Evolutionary conservation across 805 yeast genomes (phyloP).

Genomic region (Myxozyma mucilagina): DNA sequence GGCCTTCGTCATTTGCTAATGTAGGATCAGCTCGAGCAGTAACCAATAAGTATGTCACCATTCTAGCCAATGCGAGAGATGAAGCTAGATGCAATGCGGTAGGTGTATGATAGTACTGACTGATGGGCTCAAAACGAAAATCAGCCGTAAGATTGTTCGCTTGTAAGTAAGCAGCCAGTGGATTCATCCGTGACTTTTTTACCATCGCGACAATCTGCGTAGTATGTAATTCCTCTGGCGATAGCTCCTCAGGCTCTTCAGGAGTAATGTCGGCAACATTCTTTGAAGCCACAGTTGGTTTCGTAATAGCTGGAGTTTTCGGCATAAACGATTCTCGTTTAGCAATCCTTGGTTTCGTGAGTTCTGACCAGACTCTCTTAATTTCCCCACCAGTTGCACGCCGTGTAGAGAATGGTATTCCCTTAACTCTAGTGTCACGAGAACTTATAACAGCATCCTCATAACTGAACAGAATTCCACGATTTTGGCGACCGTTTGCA

Average conservation of each 20-base stretch:
- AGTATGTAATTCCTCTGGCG: conserved; percentile 52
- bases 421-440: conserved; percentile 62
- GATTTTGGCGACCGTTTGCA: conserved; percentile 73
- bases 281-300: conserved; percentile 14
- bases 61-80: conserved; percentile 61
- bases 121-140: conserved; percentile 56
- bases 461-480: conserved; percentile 65
- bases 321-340: conserved; percentile 53
- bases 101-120: conserved; percentile 58
- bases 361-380: conserved; percentile 78
- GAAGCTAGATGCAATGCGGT: conserved; percentile 80
- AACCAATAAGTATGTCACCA: conserved; percentile 61
- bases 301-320: not conserved
- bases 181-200: conserved; percentile 76
- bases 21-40: conserved; percentile 72
- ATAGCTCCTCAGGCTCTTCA: conserved; percentile 28
- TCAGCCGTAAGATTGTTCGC: conserved; percentile 58
- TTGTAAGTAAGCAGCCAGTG: conserved; percentile 60
- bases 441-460: conserved; percentile 54
- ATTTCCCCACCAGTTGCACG: conserved; percentile 83
- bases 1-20: conserved; percentile 52
- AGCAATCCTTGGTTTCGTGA: conserved; percentile 58
- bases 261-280: conserved; percentile 28
- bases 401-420: conserved; percentile 85
- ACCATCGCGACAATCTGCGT: conserved; percentile 58